Percentiles rank a stretch among this genome's conserved stretches.
phyloP scores from a whole-genome alignment of 2,329 filamentous ascomycete genomes.

The Hypoxylon sp. region DNA sequence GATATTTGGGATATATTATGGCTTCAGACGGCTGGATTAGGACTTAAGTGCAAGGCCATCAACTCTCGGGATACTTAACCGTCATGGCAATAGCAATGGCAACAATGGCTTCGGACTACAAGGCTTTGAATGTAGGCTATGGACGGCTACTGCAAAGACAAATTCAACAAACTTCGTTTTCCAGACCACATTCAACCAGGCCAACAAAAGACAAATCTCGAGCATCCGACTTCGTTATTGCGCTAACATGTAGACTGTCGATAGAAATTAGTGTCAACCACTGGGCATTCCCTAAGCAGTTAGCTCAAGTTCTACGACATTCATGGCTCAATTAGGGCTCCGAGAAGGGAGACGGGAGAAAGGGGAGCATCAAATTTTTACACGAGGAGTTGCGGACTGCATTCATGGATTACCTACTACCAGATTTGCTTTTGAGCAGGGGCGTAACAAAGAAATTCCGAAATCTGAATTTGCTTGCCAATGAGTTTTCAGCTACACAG shows the following conservation, averaged over 20 bases:
- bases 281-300: not conserved
- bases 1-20: conserved; percentile 24
- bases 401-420: conserved; percentile 20
- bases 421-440: conserved; percentile 9
- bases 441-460: not conserved
- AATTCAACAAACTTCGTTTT: conserved; percentile 10
- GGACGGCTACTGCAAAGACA: not conserved
- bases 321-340: not conserved
- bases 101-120: not conserved
- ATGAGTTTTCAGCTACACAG: not conserved
- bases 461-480: conserved; percentile 15
- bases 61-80: conserved; percentile 3
- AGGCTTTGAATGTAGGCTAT: not conserved
- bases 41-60: not conserved
- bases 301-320: not conserved
- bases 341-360: not conserved
- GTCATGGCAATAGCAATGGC: conserved; percentile 5
- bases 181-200: conserved; percentile 3
- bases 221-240: not conserved
- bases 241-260: not conserved
- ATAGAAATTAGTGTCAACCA: not conserved
- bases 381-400: conserved; percentile 28
- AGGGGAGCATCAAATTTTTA: conserved; percentile 13
- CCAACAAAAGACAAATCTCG: not conserved
- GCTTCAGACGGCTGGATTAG: conserved; percentile 10